A percentile compares a stretch with the other conserved stretches of the same genome.
These are phyloP conservation scores for Aeminium ludgeri DNA, from an alignment of 495 filamentous ascomycete genomes.

Conservation along the genomic window DNA sequence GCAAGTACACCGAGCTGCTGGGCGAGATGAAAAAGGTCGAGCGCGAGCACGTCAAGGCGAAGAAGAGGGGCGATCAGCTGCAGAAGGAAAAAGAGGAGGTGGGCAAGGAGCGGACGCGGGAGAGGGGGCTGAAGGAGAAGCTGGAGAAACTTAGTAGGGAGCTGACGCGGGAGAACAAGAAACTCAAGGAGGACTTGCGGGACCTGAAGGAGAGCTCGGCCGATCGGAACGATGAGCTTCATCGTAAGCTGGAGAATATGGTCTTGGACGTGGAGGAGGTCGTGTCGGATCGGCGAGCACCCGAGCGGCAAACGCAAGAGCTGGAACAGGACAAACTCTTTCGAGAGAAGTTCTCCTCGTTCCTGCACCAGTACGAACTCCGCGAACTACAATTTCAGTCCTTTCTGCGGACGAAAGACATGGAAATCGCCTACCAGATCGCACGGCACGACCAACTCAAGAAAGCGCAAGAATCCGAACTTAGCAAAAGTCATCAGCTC, in stretches of 20 bases:
- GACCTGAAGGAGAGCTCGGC: conserved; percentile 69
- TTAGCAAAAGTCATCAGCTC: conserved; percentile 58
- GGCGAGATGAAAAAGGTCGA: conserved; percentile 90
- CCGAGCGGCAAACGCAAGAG: conserved; percentile 41
- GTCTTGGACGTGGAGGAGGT: conserved; percentile 67
- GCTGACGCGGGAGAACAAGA: conserved; percentile 88
- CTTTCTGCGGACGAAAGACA: conserved; percentile 78
- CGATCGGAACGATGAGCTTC: conserved; percentile 62
- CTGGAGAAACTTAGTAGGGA: conserved; percentile 88
- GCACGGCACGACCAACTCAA: conserved; percentile 76
- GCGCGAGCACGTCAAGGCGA: conserved; percentile 83
- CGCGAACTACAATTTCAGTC: conserved; percentile 83
- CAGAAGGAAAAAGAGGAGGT: conserved; percentile 93
- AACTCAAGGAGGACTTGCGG: conserved; percentile 92
- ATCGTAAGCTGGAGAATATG: conserved; percentile 61
- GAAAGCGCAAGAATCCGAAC: conserved; percentile 68
- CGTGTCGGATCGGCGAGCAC: conserved; percentile 60
- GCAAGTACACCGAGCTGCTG: conserved; percentile 77
- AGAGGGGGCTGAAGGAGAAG: conserved; percentile 75
- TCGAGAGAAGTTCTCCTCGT: conserved; percentile 74
- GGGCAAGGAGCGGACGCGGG: conserved; percentile 73
- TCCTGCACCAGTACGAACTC: conserved; percentile 89
- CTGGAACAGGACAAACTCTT: conserved; percentile 40
- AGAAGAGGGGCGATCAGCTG: conserved; percentile 83
- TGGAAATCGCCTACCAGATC: conserved; percentile 84